phyloP scores from a whole-genome alignment of 768 basidiomycete species.

The Psilocybe sp. region DNA sequence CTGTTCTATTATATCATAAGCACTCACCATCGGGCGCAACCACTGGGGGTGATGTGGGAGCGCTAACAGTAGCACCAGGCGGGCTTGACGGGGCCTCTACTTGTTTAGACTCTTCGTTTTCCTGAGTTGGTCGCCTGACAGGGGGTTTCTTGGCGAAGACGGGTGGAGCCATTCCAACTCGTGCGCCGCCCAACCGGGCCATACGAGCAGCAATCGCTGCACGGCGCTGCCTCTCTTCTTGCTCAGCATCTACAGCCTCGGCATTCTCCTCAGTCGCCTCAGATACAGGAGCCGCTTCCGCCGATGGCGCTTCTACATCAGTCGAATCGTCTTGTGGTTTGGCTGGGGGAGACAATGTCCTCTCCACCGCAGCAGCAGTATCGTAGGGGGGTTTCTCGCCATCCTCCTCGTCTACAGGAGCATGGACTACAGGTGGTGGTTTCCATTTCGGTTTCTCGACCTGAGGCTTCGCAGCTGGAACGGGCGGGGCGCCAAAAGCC shows the following conservation, averaged over 20 bases:
- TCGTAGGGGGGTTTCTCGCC: slow-evolving; percentile 17
- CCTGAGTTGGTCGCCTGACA: slow-evolving; percentile 27
- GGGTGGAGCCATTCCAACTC: slow-evolving; percentile 78
- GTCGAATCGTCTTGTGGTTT: slow-evolving; percentile 5
- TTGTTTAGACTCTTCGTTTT: slow-evolving; percentile 24
- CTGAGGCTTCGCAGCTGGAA: slow-evolving; percentile 52
- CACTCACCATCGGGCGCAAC: background rate
- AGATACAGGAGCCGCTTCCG: slow-evolving; percentile 9
- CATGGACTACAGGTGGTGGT: slow-evolving; percentile 58
- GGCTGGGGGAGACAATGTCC: slow-evolving; percentile 32
- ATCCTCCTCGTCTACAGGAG: slow-evolving; percentile 44
- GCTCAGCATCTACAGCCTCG: slow-evolving; percentile 47
- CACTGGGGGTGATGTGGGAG: background rate
- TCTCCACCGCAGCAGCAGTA: slow-evolving; percentile 22
- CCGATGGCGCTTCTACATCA: slow-evolving; percentile 17
- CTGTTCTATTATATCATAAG: background rate
- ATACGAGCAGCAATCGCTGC: slow-evolving; percentile 90
- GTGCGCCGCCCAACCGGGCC: slow-evolving; percentile 87
- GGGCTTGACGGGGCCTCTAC: slow-evolving; percentile 9
- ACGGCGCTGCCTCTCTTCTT: slow-evolving; percentile 75
- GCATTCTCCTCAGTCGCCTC: slow-evolving; percentile 13
- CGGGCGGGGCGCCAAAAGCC: slow-evolving; percentile 66
- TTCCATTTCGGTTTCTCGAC: slow-evolving; percentile 85
- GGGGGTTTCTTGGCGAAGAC: slow-evolving; percentile 54
- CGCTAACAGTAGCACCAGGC: background rate